Evolutionary conservation across 1,284 basidiomycete species (phyloP).

Genomic region (Ustilago esculenta): DNA sequence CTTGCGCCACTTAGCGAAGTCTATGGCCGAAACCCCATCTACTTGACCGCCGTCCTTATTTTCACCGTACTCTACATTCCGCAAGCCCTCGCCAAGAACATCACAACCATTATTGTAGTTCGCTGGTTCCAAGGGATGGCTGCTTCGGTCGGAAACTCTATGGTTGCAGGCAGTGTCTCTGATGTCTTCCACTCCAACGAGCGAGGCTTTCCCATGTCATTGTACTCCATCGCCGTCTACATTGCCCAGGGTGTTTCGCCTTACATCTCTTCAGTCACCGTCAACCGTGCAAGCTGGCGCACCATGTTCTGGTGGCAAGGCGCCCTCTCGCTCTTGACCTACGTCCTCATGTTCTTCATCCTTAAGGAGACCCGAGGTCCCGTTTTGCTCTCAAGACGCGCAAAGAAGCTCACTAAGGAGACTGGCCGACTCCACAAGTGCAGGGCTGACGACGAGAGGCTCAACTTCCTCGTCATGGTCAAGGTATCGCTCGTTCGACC

Average conservation of each 20-base stretch:
- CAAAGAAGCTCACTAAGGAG: conserved; percentile 65
- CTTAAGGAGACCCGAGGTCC: conserved; percentile 66
- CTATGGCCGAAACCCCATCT: conserved; percentile 51
- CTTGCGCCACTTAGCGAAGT: conserved; percentile 55
- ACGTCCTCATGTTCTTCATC: conserved; percentile 54
- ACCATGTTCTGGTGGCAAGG: conserved; percentile 61
- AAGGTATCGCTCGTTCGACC: conserved; percentile 62
- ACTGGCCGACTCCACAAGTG: conserved; percentile 67
- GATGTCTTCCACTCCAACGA: conserved; percentile 64
- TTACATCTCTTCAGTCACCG: conserved; percentile 56
- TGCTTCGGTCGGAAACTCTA: conserved; percentile 63
- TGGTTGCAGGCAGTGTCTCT: conserved; percentile 63
- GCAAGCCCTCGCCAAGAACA: conserved; percentile 58
- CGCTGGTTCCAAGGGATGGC: conserved; percentile 66
- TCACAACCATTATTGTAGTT: conserved; percentile 59
- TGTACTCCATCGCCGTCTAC: conserved; percentile 68
- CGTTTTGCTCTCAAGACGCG: conserved; percentile 69
- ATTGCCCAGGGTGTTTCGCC: conserved; percentile 65
- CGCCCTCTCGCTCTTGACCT: conserved; percentile 28
- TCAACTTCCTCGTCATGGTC: conserved; percentile 60
- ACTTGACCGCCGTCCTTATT: conserved; percentile 29
- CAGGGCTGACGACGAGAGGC: conserved; percentile 62
- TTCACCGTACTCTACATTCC: conserved; percentile 59
- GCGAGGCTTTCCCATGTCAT: conserved; percentile 68
- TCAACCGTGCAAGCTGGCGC: conserved; percentile 53